Conservation (phyloP, 2,329 filamentous ascomycete species). For the Arthrobotrys musiformis region DNA sequence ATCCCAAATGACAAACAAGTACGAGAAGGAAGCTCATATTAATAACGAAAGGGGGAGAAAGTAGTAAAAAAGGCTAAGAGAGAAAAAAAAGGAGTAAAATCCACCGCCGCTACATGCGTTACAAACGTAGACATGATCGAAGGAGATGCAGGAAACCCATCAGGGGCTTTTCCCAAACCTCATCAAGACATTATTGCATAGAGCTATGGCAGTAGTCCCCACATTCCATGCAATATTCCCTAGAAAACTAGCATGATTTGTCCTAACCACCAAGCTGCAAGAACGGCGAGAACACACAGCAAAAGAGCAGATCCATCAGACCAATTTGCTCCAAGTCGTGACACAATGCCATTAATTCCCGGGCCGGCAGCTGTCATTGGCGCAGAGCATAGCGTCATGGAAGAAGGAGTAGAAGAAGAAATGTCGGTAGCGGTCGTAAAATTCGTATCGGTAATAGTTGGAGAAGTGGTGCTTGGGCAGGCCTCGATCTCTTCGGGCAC, state of each 20-base stretch:
- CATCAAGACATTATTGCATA: slow-evolving; percentile 44
- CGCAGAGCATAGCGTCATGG: background rate
- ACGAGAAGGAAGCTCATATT: slow-evolving; percentile 54
- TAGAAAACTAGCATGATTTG: slow-evolving; percentile 31
- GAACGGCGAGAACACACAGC: slow-evolving; percentile 8
- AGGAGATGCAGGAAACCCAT: slow-evolving; percentile 59
- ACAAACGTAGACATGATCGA: slow-evolving; percentile 58
- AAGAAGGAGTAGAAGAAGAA: slow-evolving; percentile 13
- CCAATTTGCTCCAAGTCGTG: background rate
- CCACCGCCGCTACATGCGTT: slow-evolving; percentile 56
- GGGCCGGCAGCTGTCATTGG: background rate
- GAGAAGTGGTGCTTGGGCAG: slow-evolving; percentile 14
- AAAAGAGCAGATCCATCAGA: slow-evolving; percentile 45
- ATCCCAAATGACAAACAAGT: slow-evolving; percentile 56
- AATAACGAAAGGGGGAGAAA: slow-evolving; percentile 58
- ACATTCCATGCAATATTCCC: slow-evolving; percentile 35
- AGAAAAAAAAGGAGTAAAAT: slow-evolving; percentile 48
- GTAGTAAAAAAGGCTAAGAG: slow-evolving; percentile 50
- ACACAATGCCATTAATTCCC: background rate
- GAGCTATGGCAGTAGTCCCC: slow-evolving; percentile 59
- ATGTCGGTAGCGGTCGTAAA: slow-evolving; percentile 35
- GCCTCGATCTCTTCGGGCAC: slow-evolving; percentile 8
- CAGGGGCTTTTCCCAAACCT: slow-evolving; percentile 58
- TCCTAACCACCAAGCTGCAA: slow-evolving; percentile 27
- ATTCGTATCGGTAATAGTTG: slow-evolving; percentile 39